These are phyloP conservation scores for Yamadazyma sp. DNA, from an alignment of 1,139 yeast genomes.

Conservation along the genomic window DNA sequence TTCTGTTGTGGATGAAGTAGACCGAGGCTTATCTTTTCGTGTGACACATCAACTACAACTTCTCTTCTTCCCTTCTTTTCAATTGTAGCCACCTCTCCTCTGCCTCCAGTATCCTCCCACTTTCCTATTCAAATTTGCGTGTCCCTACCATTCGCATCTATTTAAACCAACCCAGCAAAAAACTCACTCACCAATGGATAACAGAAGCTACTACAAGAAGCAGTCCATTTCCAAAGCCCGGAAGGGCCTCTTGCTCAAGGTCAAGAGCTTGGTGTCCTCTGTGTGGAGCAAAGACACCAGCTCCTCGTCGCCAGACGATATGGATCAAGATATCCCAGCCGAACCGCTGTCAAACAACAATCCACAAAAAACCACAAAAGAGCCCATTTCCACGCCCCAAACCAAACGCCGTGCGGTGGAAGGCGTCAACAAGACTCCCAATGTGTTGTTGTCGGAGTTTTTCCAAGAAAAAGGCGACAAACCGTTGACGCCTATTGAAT, in stretches of 20 bases:
- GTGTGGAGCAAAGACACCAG: constrained; percentile 14
- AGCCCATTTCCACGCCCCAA: no score
- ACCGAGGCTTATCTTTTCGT: no score
- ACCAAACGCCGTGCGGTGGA: no score
- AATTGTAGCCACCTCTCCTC: no score
- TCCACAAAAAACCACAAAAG: no score
- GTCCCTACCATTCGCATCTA: background rate
- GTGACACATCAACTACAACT: no score
- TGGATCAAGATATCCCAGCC: constrained; percentile 1
- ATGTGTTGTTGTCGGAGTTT: constrained; percentile 67
- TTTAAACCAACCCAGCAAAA: background rate
- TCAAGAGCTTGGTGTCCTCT: constrained; percentile 26
- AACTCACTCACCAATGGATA: constrained; percentile 33
- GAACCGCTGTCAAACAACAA: no score
- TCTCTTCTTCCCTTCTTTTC: no score
- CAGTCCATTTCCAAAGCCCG: constrained; percentile 14
- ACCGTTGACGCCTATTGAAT: constrained; percentile 74
- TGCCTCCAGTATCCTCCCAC: no score
- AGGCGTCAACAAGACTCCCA: constrained; percentile 26
- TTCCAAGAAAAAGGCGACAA: constrained; percentile 73
- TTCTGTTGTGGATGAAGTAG: no score
- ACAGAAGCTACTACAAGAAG: constrained; percentile 35
- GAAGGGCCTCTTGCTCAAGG: constrained; percentile 30
- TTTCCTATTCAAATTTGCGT: no score
- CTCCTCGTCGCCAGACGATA: background rate